phyloP scores from a whole-genome alignment of 1,139 yeast species.

The Geotrichum candidum region DNA sequence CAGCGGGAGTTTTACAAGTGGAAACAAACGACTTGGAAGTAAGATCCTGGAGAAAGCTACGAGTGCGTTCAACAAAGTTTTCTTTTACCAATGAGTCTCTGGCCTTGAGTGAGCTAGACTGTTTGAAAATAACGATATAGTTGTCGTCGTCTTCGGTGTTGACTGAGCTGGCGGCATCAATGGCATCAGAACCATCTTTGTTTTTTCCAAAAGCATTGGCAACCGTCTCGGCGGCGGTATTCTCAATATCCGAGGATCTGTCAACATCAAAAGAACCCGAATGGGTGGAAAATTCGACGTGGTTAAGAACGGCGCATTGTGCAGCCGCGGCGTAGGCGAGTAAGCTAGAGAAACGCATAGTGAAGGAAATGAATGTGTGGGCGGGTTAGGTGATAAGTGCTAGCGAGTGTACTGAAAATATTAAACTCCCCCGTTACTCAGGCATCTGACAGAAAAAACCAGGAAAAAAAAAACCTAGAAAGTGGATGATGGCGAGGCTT shows the following conservation, averaged over 20 bases:
- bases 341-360: background rate
- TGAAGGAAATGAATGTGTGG: background rate
- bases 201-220: background rate
- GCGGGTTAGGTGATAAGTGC: background rate
- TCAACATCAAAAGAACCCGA: background rate
- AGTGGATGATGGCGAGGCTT: background rate
- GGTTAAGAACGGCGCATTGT: background rate
- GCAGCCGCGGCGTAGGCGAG: background rate
- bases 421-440: background rate
- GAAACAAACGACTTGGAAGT: background rate
- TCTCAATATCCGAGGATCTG: background rate
- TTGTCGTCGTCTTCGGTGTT: background rate
- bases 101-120: constrained; percentile 3
- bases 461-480: background rate
- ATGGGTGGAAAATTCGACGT: background rate
- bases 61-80: background rate
- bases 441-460: background rate
- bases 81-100: constrained; percentile 19
- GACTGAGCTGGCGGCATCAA: background rate
- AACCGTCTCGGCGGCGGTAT: background rate
- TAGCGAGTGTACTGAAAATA: background rate
- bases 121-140: constrained; percentile 15
- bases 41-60: background rate
- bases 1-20: background rate
- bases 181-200: background rate